phyloP scores from a whole-genome alignment of 164 flowering plant genomes.

The Macadamia tetraphylla region DNA sequence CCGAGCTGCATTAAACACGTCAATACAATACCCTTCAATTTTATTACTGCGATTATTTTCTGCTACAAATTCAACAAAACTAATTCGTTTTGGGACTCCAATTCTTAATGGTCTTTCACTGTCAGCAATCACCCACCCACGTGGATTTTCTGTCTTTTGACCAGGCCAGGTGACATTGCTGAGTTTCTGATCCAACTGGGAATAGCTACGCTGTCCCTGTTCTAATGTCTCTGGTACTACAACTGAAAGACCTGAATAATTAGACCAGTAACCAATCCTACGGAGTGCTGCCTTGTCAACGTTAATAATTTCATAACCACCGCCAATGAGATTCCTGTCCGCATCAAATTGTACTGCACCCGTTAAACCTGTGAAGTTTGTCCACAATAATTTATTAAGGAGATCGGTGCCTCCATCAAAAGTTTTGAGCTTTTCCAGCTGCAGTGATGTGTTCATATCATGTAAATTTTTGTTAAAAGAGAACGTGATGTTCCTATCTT shows the following conservation, averaged over 20 bases:
- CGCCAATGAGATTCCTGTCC: conserved; percentile 28
- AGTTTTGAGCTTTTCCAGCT: conserved; percentile 33
- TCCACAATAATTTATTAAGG: conserved; percentile 25
- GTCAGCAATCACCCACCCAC: conserved; percentile 62
- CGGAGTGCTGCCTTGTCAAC: conserved; percentile 19
- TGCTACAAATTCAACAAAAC: conserved; percentile 56
- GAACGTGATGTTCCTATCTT: conserved; percentile 40
- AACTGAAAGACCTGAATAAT: conserved; percentile 41
- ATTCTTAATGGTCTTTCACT: conserved; percentile 47
- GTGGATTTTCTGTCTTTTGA: conserved; percentile 43
- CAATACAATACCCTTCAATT: conserved; percentile 60
- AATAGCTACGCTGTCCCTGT: conserved; percentile 1
- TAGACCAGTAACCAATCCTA: conserved; percentile 64
- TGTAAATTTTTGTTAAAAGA: conserved; percentile 24
- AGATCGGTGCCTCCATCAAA: conserved; percentile 48
- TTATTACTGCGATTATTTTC: conserved; percentile 19
- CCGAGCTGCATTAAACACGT: conserved; percentile 53
- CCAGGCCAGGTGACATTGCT: conserved; percentile 58
- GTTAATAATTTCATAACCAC: conserved; percentile 51
- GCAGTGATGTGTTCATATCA: conserved; percentile 14
- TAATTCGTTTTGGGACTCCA: conserved; percentile 54
- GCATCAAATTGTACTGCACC: conserved; percentile 48
- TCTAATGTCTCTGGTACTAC: conserved; percentile 30
- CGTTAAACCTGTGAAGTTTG: conserved; percentile 49
- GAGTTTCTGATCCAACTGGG: conserved; percentile 29